Evolutionary conservation across 2,329 filamentous ascomycete species (phyloP).

Genomic region (Acrocalymma vagum): DNA sequence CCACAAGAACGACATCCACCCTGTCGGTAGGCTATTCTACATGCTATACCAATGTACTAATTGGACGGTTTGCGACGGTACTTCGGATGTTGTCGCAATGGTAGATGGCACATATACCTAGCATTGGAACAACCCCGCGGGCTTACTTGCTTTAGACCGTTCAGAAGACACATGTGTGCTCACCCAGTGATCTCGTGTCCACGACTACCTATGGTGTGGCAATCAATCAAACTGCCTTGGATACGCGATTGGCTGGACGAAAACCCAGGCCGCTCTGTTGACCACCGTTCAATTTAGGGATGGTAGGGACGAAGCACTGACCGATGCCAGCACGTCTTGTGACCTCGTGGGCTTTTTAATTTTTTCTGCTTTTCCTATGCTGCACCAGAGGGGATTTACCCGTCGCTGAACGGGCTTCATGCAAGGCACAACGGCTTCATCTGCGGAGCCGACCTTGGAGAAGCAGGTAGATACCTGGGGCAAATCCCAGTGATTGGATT

Average conservation of each 20-base stretch:
- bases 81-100: constrained; percentile 26
- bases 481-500: constrained; percentile 36
- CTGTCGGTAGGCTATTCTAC: constrained; percentile 21
- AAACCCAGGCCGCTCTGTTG: constrained; percentile 29
- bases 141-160: constrained; percentile 20
- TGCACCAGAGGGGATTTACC: constrained; percentile 40
- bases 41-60: constrained; percentile 12
- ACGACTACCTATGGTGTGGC: constrained; percentile 43
- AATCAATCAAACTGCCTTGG: constrained; percentile 41
- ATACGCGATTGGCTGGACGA: constrained; percentile 36
- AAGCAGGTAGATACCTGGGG: constrained; percentile 14
- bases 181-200: constrained; percentile 27
- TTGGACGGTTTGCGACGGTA: constrained; percentile 22
- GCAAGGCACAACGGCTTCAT: constrained; percentile 41
- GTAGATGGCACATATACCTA: constrained; percentile 3
- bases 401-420: constrained; percentile 31
- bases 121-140: constrained; percentile 9
- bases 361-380: constrained; percentile 30
- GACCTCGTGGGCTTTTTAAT: constrained; percentile 40
- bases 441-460: constrained; percentile 20
- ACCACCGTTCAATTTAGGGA: constrained; percentile 24
- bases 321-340: constrained; percentile 39
- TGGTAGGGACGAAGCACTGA: constrained; percentile 28
- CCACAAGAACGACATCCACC: constrained; percentile 34
- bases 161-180: constrained; percentile 31